phyloP scores from a whole-genome alignment of 1,284 basidiomycete species.

The Phaffia rhodozyma region DNA sequence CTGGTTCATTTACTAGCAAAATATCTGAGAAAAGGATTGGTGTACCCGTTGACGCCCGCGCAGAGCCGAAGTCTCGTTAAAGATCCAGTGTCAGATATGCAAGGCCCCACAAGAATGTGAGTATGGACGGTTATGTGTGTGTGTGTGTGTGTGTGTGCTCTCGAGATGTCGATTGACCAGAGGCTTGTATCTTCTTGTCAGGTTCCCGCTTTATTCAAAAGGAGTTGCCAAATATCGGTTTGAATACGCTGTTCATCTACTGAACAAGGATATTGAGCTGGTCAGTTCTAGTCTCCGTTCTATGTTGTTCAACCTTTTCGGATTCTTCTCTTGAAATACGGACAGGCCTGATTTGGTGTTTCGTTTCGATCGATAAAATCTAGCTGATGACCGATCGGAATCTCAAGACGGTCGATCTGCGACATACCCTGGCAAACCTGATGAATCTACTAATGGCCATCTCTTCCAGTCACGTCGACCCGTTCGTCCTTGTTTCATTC shows the following conservation, averaged over 20 bases:
- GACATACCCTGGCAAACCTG: constrained; percentile 91
- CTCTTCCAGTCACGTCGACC: constrained; percentile 17
- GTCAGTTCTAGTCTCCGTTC: constrained; percentile 39
- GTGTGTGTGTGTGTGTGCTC: neutral
- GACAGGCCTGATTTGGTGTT: neutral
- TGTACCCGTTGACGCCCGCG: constrained; percentile 78
- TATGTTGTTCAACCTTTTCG: constrained; percentile 18
- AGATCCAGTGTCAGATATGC: constrained; percentile 84
- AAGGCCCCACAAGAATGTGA: constrained; percentile 71
- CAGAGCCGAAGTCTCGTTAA: constrained; percentile 77
- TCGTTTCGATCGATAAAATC: neutral
- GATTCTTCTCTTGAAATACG: constrained; percentile 6
- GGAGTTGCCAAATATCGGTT: constrained; percentile 94
- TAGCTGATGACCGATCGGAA: constrained; percentile 83
- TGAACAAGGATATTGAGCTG: constrained; percentile 96
- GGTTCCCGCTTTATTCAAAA: constrained; percentile 86
- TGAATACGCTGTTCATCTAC: constrained; percentile 90
- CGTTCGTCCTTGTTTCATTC: neutral
- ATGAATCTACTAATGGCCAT: constrained; percentile 85
- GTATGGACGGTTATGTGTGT: constrained; percentile 27
- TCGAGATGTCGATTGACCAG: constrained; percentile 15
- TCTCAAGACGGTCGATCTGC: constrained; percentile 76
- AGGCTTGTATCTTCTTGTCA: constrained; percentile 28
- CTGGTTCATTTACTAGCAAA: constrained; percentile 64
- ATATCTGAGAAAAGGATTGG: constrained; percentile 63